phyloP scores from a whole-genome alignment of 345 rosid species.

The Moricandia moricandioides region DNA sequence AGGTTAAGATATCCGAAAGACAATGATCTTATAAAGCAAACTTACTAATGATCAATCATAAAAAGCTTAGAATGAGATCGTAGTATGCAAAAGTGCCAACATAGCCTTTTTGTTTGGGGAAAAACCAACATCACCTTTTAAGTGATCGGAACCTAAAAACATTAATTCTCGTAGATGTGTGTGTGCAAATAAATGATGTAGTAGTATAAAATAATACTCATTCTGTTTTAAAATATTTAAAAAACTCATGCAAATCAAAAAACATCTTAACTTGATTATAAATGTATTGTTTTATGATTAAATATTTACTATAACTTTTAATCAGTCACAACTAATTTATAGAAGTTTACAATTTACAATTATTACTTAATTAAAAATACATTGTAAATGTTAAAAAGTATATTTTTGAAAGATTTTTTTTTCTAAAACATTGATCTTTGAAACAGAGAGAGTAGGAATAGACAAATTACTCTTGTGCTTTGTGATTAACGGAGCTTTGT shows the following conservation, averaged over 20 bases:
- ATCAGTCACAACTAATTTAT: no score
- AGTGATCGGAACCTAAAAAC: slow-evolving; percentile 3
- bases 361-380: no score
- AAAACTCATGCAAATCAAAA: no score
- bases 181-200: not conserved
- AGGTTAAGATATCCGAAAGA: slow-evolving; percentile 6
- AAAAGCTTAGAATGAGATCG: slow-evolving; percentile 13
- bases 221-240: no score
- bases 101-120: not conserved
- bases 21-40: slow-evolving; percentile 23
- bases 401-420: no score
- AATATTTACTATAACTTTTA: no score
- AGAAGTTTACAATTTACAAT: no score
- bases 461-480: not conserved
- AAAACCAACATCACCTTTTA: slow-evolving; percentile 6
- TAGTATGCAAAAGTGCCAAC: slow-evolving; percentile 33
- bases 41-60: slow-evolving; percentile 14
- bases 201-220: not conserved
- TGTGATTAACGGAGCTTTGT: not conserved
- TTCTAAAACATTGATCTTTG: no score
- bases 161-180: slow-evolving; percentile 15
- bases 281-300: no score
- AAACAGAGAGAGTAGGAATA: not conserved
- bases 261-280: no score
- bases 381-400: no score